A percentile compares a stretch with the other conserved stretches of the same genome.
Conservation (phyloP, 1,139 yeast species). For the Hyphopichia khmerensis region DNA sequence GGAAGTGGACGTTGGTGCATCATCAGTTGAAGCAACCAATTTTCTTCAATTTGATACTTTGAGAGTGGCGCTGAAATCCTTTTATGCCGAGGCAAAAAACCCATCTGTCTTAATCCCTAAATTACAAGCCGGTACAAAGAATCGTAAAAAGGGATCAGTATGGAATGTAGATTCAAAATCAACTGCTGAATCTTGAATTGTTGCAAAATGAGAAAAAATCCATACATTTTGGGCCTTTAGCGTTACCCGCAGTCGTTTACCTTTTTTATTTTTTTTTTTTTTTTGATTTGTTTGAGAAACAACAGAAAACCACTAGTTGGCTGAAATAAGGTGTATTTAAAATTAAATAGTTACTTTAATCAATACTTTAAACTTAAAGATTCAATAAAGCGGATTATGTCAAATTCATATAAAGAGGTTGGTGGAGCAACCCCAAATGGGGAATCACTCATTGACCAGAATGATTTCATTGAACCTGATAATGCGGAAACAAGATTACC, state of each 20-base stretch:
- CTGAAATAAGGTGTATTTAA: too few species aligned
- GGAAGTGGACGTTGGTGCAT: not conserved
- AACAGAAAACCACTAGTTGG: too few species aligned
- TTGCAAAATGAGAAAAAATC: not conserved
- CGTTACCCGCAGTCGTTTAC: not conserved
- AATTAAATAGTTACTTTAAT: too few species aligned
- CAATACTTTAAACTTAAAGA: too few species aligned
- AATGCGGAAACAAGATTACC: not conserved
- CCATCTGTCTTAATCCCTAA: too few species aligned
- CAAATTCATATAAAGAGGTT: constrained; percentile 8
- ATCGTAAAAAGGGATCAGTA: not conserved
- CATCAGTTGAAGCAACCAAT: not conserved
- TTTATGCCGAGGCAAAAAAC: constrained; percentile 2
- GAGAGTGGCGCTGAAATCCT: constrained; percentile 6
- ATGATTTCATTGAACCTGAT: constrained; percentile 6
- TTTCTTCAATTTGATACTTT: constrained; percentile 6
- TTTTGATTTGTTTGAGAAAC: too few species aligned
- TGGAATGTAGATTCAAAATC: constrained; percentile 1
- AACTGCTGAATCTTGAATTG: not conserved
- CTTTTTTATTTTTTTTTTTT: too few species aligned
- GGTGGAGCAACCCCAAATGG: constrained; percentile 1
- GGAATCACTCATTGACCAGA: constrained; percentile 14
- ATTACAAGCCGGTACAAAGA: too few species aligned
- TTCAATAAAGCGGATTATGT: constrained; percentile 1
- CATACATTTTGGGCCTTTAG: not conserved